phyloP scores from a whole-genome alignment of 2,329 filamentous ascomycete genomes.

The Monosporascus sp. region DNA sequence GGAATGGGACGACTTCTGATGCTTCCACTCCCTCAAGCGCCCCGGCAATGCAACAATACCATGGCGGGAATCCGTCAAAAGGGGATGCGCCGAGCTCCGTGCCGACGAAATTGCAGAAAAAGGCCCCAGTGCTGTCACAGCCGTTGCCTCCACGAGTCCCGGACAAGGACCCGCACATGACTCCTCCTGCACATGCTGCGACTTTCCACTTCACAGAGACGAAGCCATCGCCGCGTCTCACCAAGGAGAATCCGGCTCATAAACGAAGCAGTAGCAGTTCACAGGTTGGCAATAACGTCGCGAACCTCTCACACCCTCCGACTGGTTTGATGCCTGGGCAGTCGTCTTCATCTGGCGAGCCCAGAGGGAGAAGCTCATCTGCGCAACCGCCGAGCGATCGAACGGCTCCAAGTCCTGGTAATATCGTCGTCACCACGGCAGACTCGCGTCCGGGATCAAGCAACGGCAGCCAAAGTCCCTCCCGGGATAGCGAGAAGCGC shows the following conservation, averaged over 20 bases:
- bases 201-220: slow-evolving; percentile 20
- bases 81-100: slow-evolving; percentile 3
- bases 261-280: slow-evolving; percentile 23
- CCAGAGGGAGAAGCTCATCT: slow-evolving; percentile 42
- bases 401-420: slow-evolving; percentile 19
- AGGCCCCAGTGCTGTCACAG: slow-evolving; percentile 12
- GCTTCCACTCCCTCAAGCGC: slow-evolving; percentile 1
- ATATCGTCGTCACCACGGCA: slow-evolving; percentile 23
- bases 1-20: not conserved
- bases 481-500: slow-evolving; percentile 27
- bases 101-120: slow-evolving; percentile 17
- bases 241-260: slow-evolving; percentile 12
- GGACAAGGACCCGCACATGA: slow-evolving; percentile 10
- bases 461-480: slow-evolving; percentile 39
- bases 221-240: slow-evolving; percentile 19
- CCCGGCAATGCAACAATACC: slow-evolving; percentile 3
- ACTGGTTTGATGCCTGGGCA: slow-evolving; percentile 13
- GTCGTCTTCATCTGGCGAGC: slow-evolving; percentile 26
- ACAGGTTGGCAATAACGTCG: slow-evolving; percentile 6
- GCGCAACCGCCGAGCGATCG: slow-evolving; percentile 35
- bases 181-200: slow-evolving; percentile 10
- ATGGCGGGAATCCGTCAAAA: slow-evolving; percentile 11
- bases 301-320: slow-evolving; percentile 9
- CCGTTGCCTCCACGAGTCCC: slow-evolving; percentile 13
- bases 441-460: slow-evolving; percentile 28